Base-by-base conservation (phyloP, 1,284 basidiomycete species). In the Anthracocystis setariae region DNA sequence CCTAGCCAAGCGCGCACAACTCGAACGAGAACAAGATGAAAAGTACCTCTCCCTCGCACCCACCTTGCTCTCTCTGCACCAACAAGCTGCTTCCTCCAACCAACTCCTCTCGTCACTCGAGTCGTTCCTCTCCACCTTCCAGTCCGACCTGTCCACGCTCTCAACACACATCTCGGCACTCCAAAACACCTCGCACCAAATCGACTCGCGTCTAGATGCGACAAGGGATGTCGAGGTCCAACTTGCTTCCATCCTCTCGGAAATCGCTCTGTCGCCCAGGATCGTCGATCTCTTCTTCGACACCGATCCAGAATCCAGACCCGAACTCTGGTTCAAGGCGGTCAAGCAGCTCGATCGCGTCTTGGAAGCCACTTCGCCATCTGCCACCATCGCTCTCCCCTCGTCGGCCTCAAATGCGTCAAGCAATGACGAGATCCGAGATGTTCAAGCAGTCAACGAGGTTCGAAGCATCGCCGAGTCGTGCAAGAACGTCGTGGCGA, bases 131-230 rank as follows among this genome's bases (percentile, higher is more conserved):
- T 93, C 93, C 2, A 95, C 92, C 0, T 99, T 98, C 78, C 94
- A 97, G 83, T 90, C 88, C 73, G 94, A 99, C 84, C 87, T 99
- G 5, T 91, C 91, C 3, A 89, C 90, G 2, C 94, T 98, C 5
- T 97, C 95, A 3, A 91, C 92, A 0, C 94, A 98, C 81, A 96
- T 99, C 80, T 90, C 92, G 0, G 91, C 95, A 71, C 87, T 99
- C 23, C 95, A 98, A 82, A 87, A 89, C 64, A 88, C 92, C 37
- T 94, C 92, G 79, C 91, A 92, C 70, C 90, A 91, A 46, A 95
- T 98, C 46, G 94, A 97, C 71, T 88, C 88, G 62, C 88, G 91
- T 61, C 86, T 98, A 51, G 91, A 90, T 82, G 91, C 90, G 46
- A 87, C 94, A 56, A 87, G 90, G 83, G 93, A 94, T 75, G 60